Conservation (phyloP, 192 early-diverging fungal species). For the Neocallimastix lanati region DNA sequence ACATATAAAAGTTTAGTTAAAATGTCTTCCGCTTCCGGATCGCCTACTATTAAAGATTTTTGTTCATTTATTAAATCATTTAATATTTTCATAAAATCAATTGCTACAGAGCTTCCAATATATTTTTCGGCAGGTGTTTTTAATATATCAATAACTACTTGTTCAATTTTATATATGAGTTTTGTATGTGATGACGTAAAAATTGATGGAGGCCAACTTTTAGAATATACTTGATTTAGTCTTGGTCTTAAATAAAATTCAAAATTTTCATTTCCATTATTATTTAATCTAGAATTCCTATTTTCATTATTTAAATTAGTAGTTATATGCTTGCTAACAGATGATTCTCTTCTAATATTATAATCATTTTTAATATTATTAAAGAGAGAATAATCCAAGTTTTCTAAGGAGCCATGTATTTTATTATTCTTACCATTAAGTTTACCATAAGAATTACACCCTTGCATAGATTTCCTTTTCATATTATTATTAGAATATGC, state of each 20-base stretch:
- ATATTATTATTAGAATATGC: not conserved
- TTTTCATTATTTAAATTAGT: not conserved
- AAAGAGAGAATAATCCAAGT: not conserved
- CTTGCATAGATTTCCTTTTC: not conserved
- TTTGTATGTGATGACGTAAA: conserved; percentile 33
- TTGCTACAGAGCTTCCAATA: conserved; percentile 20
- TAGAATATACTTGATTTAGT: conserved; percentile 28
- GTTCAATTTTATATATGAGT: conserved; percentile 27
- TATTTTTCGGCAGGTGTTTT: conserved; percentile 27
- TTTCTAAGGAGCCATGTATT: not conserved
- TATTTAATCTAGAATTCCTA: not conserved
- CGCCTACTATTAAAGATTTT: conserved; percentile 30
- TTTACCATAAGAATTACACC: not conserved
- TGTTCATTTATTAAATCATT: conserved; percentile 39
- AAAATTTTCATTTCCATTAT: not conserved
- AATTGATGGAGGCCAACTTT: conserved; percentile 42
- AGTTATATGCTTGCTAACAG: too few species aligned
- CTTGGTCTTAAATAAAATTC: not conserved
- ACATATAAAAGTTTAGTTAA: conserved; percentile 34
- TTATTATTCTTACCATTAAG: not conserved
- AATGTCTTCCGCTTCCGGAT: conserved; percentile 38
- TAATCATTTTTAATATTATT: not conserved
- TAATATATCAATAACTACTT: conserved; percentile 25
- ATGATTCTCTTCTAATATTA: not conserved
- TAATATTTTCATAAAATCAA: conserved; percentile 41